Conservation (phyloP, 1,139 yeast species). For the Magnusiomyces suaveolens region DNA sequence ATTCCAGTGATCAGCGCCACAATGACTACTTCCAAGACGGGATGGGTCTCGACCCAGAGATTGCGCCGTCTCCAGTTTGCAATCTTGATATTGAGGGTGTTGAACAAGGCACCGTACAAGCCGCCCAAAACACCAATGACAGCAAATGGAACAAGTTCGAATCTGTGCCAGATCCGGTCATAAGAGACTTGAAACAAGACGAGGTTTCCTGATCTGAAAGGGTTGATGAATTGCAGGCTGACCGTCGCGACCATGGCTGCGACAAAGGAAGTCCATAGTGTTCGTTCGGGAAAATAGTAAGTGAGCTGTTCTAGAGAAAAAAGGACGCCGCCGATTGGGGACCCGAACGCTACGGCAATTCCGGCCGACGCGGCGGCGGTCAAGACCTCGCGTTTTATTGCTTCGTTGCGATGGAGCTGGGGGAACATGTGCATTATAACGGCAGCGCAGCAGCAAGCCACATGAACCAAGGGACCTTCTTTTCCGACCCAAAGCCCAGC, state of each 20-base stretch:
- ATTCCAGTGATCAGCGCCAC: constrained; percentile 45
- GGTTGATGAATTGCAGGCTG: constrained; percentile 49
- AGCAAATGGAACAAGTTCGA: constrained; percentile 62
- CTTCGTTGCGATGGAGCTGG: constrained; percentile 25
- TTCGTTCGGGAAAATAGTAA: constrained; percentile 50
- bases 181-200: constrained; percentile 58
- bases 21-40: constrained; percentile 40
- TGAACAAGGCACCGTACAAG: constrained; percentile 48
- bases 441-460: constrained; percentile 60
- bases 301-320: constrained; percentile 72
- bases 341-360: constrained; percentile 84
- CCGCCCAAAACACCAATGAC: constrained; percentile 65
- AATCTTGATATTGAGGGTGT: constrained; percentile 40
- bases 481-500: constrained; percentile 87
- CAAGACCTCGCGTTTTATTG: constrained; percentile 46
- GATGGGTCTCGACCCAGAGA: constrained; percentile 18
- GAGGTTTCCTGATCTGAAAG: constrained; percentile 48
- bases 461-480: constrained; percentile 90
- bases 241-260: constrained; percentile 69
- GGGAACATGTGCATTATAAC: constrained; percentile 34
- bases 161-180: constrained; percentile 61
- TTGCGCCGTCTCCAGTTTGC: constrained; percentile 32
- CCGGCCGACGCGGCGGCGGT: constrained; percentile 91
- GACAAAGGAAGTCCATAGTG: constrained; percentile 77
- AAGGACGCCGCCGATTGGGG: constrained; percentile 90